phyloP scores from a whole-genome alignment of 257 asterid genomes.

The Lycium barbarum region DNA sequence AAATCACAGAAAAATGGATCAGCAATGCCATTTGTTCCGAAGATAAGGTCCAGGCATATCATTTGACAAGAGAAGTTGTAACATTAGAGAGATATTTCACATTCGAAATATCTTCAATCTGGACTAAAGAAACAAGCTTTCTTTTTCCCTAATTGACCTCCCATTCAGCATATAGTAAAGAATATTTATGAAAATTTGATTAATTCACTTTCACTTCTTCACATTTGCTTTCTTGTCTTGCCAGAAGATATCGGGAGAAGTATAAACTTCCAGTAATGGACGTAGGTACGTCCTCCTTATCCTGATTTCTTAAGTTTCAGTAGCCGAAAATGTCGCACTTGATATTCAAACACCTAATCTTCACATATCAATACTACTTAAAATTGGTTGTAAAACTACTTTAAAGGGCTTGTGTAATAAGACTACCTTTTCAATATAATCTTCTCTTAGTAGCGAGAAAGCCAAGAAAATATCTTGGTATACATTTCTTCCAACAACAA shows the following conservation, averaged over 20 bases:
- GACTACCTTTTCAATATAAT: conserved; percentile 22
- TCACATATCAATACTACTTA: background rate
- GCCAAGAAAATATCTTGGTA: background rate
- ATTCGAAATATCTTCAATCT: background rate
- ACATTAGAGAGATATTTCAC: background rate
- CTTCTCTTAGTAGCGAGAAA: conserved; percentile 18
- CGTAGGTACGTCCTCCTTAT: background rate
- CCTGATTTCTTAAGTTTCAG: background rate
- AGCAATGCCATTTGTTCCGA: background rate
- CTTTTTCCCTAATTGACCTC: background rate
- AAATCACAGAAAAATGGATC: background rate
- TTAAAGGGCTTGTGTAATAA: conserved; percentile 11
- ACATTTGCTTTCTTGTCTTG: conserved; percentile 15
- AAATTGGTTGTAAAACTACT: conserved; percentile 14
- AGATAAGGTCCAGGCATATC: conserved; percentile 2
- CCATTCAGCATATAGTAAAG: background rate
- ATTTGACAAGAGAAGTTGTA: background rate
- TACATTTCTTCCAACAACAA: background rate
- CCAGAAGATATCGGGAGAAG: background rate
- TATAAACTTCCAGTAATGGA: background rate
- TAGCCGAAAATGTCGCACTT: background rate
- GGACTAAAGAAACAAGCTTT: background rate
- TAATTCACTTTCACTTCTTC: background rate
- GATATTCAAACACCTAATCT: background rate
- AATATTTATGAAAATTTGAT: background rate